Base-by-base conservation (phyloP, 768 basidiomycete species). In the Xerocomellus chrysenteron region DNA sequence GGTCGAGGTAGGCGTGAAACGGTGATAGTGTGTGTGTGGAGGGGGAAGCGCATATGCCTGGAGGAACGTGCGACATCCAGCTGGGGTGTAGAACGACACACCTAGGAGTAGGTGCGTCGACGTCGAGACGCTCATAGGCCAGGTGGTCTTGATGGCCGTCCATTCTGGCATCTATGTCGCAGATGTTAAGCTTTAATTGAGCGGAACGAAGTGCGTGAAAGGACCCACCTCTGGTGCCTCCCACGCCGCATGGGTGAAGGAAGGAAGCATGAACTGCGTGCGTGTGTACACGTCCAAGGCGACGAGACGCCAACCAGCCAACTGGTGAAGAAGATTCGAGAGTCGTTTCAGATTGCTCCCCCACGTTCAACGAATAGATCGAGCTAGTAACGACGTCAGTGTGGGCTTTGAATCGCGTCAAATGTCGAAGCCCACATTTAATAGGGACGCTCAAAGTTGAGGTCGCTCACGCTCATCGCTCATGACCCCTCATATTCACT, bases 101-200 rank as follows among this genome's bases (percentile, higher is more conserved):
- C 57, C 49, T 5, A 68, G 28, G 2, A 68, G 17, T 4, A 66
- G 24, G 52, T 66, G 63, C 2, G 65, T 65, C 19, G 60, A 63
- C 6, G 66, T 66, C 9, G 66, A 66, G 24, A 66, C 26, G 24
- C 44, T 44, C 45, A 14, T 37, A 5, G 43, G 57, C 7, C 21
- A 7, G 14, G 30, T 39, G 2, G 28, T 39, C 0, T 24, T 35
- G 16, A 24, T 17, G 3, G 8, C 17, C 1, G 2, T n/a, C 28
- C 28, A n/a, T 17, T 51, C 28, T 17, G 43, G 5, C 4, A 47
- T 12, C 65, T 66, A 28, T 21, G 32, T 17, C 16, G 14, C 19
- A 33, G 28, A 19, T 10, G 30, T 50, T 28, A 3, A 26, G 19
- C 13, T 26, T 19, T 6, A 19, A 30, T 19, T 24, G 6, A 3